Base-by-base conservation (phyloP, 2,329 filamentous ascomycete species). In the Trichocomaceae sp. region DNA sequence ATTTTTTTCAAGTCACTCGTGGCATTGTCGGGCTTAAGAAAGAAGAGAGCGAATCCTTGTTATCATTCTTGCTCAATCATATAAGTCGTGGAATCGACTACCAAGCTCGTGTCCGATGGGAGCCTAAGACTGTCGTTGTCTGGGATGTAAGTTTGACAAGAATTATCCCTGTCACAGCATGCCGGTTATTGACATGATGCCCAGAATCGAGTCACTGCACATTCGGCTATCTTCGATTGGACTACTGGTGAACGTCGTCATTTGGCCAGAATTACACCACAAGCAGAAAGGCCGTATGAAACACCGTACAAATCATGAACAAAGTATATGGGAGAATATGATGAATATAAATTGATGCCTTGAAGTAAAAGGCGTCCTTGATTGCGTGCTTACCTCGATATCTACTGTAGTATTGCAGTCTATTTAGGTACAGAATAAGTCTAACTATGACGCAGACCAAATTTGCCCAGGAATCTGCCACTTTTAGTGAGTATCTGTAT, bases 21-120 rank as follows among this genome's bases (percentile, higher is more conserved):
- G 47, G 69, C 42, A 75, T 77, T 47, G 64, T 72, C 5, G 73
- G 74, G 3, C 65, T 75, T 26, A 76, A 75, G 57, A 68, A 74
- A 52, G 67, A 72, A 35, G 74, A 76, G 55, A 69, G 65, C 41
- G 67, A 75, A 39, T 64, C 67, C 10, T 57, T 77, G 20, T 62
- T 76, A 8, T 66, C 71, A 20, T 73, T 72, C 59, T 56, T 75
- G 45, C 63, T 68, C 53, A 64, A 55, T 15, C 50, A 53, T 41
- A 53, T 53, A n/a, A 47, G 50, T 20, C 50, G 50, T 15, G 52
- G 57, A 20, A 52, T 46, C 19, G 54, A 58, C 63, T 66, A 60
- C 15, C 64, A 66, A 47, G 59, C 57, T 15, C 61, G 63, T n/a
- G 50, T 66, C 15, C 52, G 56, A 52, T 67, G 62, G 64, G 61